These are phyloP conservation scores for Dryas integrifolia DNA, from an alignment of 331 rosid genomes.

Conservation along the genomic window DNA sequence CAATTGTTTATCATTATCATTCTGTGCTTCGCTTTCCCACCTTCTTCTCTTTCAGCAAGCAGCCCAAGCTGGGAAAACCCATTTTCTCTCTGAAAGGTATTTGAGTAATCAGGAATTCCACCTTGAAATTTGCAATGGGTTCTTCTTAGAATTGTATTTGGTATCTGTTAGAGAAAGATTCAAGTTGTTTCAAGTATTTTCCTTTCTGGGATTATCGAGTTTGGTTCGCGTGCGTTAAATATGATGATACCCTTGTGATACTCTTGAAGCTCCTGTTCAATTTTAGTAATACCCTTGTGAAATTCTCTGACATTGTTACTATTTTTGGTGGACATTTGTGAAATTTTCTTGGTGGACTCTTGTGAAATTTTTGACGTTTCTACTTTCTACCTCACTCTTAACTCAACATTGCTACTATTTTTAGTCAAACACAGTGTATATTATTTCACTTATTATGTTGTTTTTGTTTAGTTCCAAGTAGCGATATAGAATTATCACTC, in stretches of 20 bases:
- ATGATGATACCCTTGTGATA: too few relatives aligned
- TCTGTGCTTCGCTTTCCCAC: conserved; percentile 32
- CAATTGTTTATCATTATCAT: conserved; percentile 23
- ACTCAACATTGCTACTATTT: too few relatives aligned
- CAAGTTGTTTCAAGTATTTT: neutral
- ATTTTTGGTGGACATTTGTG: neutral
- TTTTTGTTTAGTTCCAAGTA: too few relatives aligned
- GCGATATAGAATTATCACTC: neutral
- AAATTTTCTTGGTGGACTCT: too few relatives aligned
- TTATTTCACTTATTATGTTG: too few relatives aligned
- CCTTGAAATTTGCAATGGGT: neutral
- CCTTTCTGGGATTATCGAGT: neutral
- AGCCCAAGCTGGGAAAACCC: conserved; percentile 37
- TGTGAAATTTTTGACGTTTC: too few relatives aligned
- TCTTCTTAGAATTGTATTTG: conserved; percentile 5
- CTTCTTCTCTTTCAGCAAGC: conserved; percentile 28
- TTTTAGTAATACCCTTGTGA: too few relatives aligned
- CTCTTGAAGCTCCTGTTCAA: too few relatives aligned
- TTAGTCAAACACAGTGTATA: too few relatives aligned
- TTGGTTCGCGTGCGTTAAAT: too few relatives aligned
- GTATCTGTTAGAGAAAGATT: neutral
- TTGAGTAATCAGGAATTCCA: neutral
- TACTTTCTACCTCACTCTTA: too few relatives aligned
- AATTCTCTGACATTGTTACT: neutral
- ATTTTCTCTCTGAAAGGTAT: conserved; percentile 42